A percentile compares a stretch with the other conserved stretches of the same genome.
These are phyloP conservation scores for Dendrostoma leiphaemia DNA, from an alignment of 2,329 filamentous ascomycete species.

Conservation along the genomic window DNA sequence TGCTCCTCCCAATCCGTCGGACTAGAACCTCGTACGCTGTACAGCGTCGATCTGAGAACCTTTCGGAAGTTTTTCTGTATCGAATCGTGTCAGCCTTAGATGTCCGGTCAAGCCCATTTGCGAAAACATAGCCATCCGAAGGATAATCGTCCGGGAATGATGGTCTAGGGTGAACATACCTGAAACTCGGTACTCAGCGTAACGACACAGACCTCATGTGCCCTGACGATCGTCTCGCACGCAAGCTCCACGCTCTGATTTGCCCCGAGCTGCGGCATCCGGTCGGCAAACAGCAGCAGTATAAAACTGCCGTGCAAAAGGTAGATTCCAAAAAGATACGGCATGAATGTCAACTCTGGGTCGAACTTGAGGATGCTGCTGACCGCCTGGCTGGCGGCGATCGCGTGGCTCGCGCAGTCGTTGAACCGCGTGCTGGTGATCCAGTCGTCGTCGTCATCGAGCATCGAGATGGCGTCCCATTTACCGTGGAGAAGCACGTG, in stretches of 20 bases:
- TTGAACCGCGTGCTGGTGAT: constrained; percentile 44
- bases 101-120: too few relatives aligned
- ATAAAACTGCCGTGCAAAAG: constrained; percentile 50
- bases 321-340: constrained; percentile 52
- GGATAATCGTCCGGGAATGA: too few relatives aligned
- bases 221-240: constrained; percentile 48
- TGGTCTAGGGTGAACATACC: too few relatives aligned
- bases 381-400: constrained; percentile 44
- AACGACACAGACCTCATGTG: constrained; percentile 49
- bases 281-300: constrained; percentile 46
- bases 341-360: constrained; percentile 50
- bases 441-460: constrained; percentile 48
- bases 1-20: constrained; percentile 41
- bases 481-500: constrained; percentile 47
- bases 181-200: constrained; percentile 50
- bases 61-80: constrained; percentile 52
- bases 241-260: constrained; percentile 45
- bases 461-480: constrained; percentile 48
- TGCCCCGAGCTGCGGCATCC: constrained; percentile 44
- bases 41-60: constrained; percentile 48
- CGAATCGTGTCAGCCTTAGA: not conserved
- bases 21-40: constrained; percentile 41
- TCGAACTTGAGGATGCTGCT: constrained; percentile 45
- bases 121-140: too few relatives aligned
- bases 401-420: constrained; percentile 44